phyloP scores from a whole-genome alignment of 1,284 basidiomycete genomes.

The Puccinia sorghi region DNA sequence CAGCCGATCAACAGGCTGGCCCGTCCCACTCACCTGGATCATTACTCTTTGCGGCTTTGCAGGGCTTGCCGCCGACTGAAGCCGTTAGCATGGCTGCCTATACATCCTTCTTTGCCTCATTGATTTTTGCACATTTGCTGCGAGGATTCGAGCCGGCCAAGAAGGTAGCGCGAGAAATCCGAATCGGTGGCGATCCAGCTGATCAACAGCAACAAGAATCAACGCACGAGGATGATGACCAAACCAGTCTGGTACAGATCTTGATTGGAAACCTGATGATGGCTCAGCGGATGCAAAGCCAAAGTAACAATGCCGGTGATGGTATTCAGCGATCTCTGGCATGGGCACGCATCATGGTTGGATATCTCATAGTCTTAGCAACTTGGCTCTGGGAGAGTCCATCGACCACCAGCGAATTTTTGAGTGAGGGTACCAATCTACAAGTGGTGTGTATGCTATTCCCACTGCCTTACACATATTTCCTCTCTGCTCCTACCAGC shows the following conservation, averaged over 20 bases:
- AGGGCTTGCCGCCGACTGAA: constrained; percentile 58
- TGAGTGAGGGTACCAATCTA: constrained; percentile 81
- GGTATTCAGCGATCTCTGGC: constrained; percentile 66
- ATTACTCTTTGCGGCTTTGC: constrained; percentile 62
- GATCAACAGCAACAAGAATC: constrained; percentile 55
- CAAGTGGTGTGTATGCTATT: constrained; percentile 70
- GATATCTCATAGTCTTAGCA: constrained; percentile 76
- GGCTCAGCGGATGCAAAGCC: constrained; percentile 64
- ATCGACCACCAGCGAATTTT: constrained; percentile 79
- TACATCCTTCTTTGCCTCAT: constrained; percentile 62
- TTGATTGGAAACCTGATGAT: constrained; percentile 67
- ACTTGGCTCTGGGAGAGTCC: constrained; percentile 99
- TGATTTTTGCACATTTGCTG: constrained; percentile 63
- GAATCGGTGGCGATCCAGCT: constrained; percentile 51
- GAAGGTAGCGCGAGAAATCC: constrained; percentile 62
- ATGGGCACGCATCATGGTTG: constrained; percentile 86
- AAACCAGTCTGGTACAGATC: constrained; percentile 62
- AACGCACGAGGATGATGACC: constrained; percentile 63
- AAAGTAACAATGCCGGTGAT: constrained; percentile 59
- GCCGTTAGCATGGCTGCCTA: constrained; percentile 62
- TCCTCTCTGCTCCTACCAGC: neutral
- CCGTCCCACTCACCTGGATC: constrained; percentile 61
- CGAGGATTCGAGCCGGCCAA: constrained; percentile 64
- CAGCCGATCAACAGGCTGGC: constrained; percentile 47
- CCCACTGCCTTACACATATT: neutral